Base-by-base conservation (phyloP, 306 rosid genomes). In the Prunus campanulata region DNA sequence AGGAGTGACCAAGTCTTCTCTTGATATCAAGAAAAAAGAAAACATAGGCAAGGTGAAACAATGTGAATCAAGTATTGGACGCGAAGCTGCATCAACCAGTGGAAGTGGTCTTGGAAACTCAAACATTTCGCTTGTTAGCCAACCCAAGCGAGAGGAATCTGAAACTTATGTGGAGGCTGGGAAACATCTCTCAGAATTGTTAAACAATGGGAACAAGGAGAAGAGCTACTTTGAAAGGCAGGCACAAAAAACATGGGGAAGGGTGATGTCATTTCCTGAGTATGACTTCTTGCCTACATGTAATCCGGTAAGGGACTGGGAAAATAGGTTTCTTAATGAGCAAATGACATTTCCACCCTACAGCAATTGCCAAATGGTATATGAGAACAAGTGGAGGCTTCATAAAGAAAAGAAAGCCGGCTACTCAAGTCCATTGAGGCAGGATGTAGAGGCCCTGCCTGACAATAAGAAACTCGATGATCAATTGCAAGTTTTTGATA, bases 61-160 rank as follows among this genome's bases (percentile, higher is more conserved):
- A 56, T 79, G 74, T 77, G 81, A 80, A 75, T 81, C 62, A 68
- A 74, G 82, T 29, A 75, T 70, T 66, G 77, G 86, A 55, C 72
- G 74, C 54, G 87, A 84, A 76, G 71, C 74, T 15, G 82, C 81
- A 75, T 82, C 90, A 57, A 81, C 75, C 46, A 79, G 82, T 64
- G 90, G 72, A 78, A 80, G 75, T 78, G 46, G 66, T 54, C 50
- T 62, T 65, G 61, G 75, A 57, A 82, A 71, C 82, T 74, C 29
- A 19, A 61, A 25, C 57, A 55, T 47, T 49, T 57, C 74, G 16
- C 75, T 74, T 74, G 29, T 50, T 20, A 27, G 51, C 73, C 72
- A 59, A 74, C 72, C 71, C 24, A 75, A 67, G 80, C 54, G 25
- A 73, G 78, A 74, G 73, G 82, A 77, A 68, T 72, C 86, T 64